Percentiles rank a stretch among this genome's conserved stretches.
phyloP scores from a whole-genome alignment of 2,329 filamentous ascomycete genomes.

The Colletotrichum chrysophilum region DNA sequence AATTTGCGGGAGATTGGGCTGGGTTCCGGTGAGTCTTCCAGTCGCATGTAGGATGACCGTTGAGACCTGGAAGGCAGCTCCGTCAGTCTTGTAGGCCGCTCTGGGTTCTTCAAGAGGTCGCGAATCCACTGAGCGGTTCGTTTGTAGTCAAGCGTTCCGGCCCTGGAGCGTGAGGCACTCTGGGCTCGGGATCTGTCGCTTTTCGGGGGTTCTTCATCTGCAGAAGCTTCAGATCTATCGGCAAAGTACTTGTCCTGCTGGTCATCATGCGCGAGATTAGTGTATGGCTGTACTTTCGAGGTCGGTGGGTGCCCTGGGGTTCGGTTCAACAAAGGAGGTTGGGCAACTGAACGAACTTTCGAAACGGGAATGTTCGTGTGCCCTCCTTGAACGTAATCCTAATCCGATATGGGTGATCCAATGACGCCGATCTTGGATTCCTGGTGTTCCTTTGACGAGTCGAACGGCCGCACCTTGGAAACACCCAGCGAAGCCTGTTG shows the following conservation, averaged over 20 bases:
- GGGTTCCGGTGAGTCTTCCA: not conserved
- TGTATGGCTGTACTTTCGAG: conserved; percentile 12
- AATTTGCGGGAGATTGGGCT: conserved; percentile 2
- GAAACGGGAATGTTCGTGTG: not conserved
- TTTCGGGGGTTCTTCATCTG: not conserved
- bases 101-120: conserved; percentile 31
- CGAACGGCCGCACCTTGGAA: conserved; percentile 27
- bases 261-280: not conserved
- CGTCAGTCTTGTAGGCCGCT: conserved; percentile 32
- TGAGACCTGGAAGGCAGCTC: conserved; percentile 23
- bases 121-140: conserved; percentile 39
- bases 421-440: not conserved
- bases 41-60: not conserved
- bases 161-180: conserved; percentile 27
- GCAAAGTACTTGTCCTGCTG: not conserved
- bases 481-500: conserved; percentile 1
- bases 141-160: conserved; percentile 35
- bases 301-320: conserved; percentile 4
- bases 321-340: conserved; percentile 13
- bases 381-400: not conserved
- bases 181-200: conserved; percentile 6
- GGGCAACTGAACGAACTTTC: conserved; percentile 10
- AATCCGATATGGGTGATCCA: not conserved
- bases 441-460: conserved; percentile 1
- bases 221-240: conserved; percentile 4